Conservation (phyloP, 495 filamentous ascomycete genomes). For the Xylaria grammica region DNA sequence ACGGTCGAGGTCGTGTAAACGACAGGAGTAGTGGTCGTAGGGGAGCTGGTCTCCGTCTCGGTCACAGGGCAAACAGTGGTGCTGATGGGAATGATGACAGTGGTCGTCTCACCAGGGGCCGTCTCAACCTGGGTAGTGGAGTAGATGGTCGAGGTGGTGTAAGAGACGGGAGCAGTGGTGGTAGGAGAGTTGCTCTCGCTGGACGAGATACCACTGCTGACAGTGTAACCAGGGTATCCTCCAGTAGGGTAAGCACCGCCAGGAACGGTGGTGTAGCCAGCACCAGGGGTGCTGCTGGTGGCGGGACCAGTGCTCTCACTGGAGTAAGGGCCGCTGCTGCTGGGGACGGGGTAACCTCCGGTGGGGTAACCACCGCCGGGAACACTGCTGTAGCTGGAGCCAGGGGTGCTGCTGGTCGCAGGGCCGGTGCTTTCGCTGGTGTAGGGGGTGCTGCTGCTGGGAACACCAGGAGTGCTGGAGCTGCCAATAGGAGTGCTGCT, state of each 20-base stretch:
- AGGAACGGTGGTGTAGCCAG: background rate
- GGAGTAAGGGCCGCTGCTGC: background rate
- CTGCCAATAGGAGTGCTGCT: background rate
- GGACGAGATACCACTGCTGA: background rate
- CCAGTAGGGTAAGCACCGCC: background rate
- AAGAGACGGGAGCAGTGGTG: conserved; percentile 13
- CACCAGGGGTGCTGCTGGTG: background rate
- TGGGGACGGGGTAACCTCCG: background rate
- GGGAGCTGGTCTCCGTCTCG: conserved; percentile 7
- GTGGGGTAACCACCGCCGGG: conserved; percentile 12
- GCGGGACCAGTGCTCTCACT: background rate
- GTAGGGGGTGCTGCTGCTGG: background rate
- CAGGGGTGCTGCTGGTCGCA: background rate
- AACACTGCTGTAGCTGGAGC: background rate
- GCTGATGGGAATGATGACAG: conserved; percentile 23
- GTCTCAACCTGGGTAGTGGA: conserved; percentile 27
- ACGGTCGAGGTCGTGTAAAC: conserved; percentile 31
- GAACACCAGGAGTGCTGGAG: background rate
- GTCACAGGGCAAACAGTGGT: conserved; percentile 24
- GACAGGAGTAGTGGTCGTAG: conserved; percentile 9
- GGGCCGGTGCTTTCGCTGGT: background rate
- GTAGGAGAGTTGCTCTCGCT: background rate
- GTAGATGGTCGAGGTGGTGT: conserved; percentile 37
- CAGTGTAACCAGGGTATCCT: conserved; percentile 11
- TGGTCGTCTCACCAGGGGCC: conserved; percentile 21